Evolutionary conservation across 768 basidiomycete genomes (phyloP).

Genomic region (Psilocybe cyanescens): DNA sequence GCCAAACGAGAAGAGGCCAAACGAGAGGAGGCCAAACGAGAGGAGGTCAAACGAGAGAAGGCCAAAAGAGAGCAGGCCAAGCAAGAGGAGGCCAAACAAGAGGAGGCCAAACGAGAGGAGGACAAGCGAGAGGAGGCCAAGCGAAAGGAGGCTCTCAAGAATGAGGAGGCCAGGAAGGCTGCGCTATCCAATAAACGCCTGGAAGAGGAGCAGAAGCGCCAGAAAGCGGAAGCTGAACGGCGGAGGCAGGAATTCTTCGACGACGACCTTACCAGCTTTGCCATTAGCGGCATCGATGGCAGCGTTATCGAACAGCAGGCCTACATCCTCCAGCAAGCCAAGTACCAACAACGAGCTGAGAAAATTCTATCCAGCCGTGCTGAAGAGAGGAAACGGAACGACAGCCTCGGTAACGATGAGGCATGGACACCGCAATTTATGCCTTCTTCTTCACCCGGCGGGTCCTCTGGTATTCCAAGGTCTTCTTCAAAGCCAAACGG

Average conservation of each 20-base stretch:
- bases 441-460: conserved; percentile 28
- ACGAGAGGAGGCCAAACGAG: conserved; percentile 13
- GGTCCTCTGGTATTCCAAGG: conserved; percentile 25
- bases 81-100: conserved; percentile 1
- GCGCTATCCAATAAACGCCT: conserved; percentile 18
- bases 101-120: too few species aligned
- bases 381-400: conserved; percentile 51
- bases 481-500: conserved; percentile 24
- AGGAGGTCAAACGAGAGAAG: too few species aligned
- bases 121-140: not conserved
- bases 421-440: conserved; percentile 28
- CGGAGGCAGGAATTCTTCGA: conserved; percentile 27
- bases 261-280: not conserved
- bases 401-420: conserved; percentile 40
- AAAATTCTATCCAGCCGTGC: conserved; percentile 39
- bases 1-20: conserved; percentile 12
- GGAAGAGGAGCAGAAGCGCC: conserved; percentile 29
- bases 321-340: conserved; percentile 34
- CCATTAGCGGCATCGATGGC: conserved; percentile 13
- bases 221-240: conserved; percentile 24
- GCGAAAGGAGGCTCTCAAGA: conserved; percentile 17
- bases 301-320: conserved; percentile 31
- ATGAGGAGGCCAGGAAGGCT: conserved; percentile 24
- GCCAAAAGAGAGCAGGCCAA: not conserved
- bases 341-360: conserved; percentile 37